Base-by-base conservation (phyloP, 495 filamentous ascomycete genomes). In the Penicillium bovifimosum region DNA sequence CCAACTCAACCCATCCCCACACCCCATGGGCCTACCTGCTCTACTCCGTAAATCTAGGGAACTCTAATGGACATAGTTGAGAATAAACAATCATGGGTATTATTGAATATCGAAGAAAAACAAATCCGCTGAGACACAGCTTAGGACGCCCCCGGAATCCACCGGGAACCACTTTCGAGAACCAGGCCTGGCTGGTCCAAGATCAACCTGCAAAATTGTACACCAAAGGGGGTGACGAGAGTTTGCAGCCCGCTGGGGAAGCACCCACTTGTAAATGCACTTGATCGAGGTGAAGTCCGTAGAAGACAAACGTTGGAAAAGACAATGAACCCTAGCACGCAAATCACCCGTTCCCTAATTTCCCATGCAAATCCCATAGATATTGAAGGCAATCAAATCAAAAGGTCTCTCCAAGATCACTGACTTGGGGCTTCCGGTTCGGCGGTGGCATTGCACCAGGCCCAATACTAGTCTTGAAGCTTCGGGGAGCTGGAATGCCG, bases 321-420 rank as follows among this genome's bases (percentile, higher is more conserved):
- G 32, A 13, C 2, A 14, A 24, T 2, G 26, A 20, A 24, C 41
- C 41, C 14, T 47, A 41, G 32, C 36, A 38, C 32, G 33, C 48
- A 46, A 51, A 47, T 26, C 33, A 46, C 34, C 35, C 9, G 34
- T 38, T 45, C 28, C 42, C 36, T 43, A 41, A 44, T 38, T 18
- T 16, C 29, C 50, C 26, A 44, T 26, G 24, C 3, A 17, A 26
- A 29, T 40, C 13, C 26, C 42, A 40, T n/a, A n/a, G 14, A n/a
- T 41, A 31, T 10, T 16, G 18, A 47, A 20, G 13, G 20, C 28
- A 24, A 40, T 45, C 9, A 24, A 27, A 49, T 33, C 17, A 88
- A 64, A 79, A 88, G 26, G 83, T 85, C 69, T 88, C 85, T 11
- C 83, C 84, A n/a, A 88, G 68, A 51, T 80, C 84, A 58, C 73